These are phyloP conservation scores for Penicillium sp. DNA, from an alignment of 2,329 filamentous ascomycete genomes.

Conservation along the genomic window DNA sequence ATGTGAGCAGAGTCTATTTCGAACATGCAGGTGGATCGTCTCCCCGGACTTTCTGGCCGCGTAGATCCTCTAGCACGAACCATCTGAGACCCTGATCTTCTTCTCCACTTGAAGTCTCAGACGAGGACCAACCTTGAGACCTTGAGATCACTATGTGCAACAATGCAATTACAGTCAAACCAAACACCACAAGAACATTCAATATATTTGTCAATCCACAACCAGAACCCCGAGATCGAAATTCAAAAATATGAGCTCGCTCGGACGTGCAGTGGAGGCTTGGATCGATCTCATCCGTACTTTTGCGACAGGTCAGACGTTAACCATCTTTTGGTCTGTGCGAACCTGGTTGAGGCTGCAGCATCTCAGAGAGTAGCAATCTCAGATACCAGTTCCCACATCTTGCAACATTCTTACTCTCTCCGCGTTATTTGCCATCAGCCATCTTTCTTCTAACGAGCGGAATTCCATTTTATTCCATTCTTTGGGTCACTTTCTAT, in stretches of 20 bases:
- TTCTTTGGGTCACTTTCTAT: not conserved
- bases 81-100: constrained; percentile 6
- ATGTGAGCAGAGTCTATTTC: constrained; percentile 29
- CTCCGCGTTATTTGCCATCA: constrained; percentile 3
- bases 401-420: constrained; percentile 4
- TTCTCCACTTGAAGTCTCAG: constrained; percentile 6
- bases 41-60: constrained; percentile 11
- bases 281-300: constrained; percentile 13
- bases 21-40: constrained; percentile 20
- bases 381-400: constrained; percentile 3
- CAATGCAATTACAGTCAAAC: too few species aligned
- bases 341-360: constrained; percentile 24
- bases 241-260: constrained; percentile 10
- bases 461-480: not conserved
- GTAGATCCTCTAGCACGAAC: constrained; percentile 6
- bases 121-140: not conserved
- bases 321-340: constrained; percentile 20
- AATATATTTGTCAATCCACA: too few species aligned
- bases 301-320: constrained; percentile 16
- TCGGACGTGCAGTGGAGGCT: constrained; percentile 11
- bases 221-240: not conserved
- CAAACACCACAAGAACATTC: too few species aligned
- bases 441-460: not conserved
- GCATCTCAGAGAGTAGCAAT: constrained; percentile 10
- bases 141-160: not conserved